Evolutionary conservation across 2,329 filamentous ascomycete species (phyloP), one percentile per base, ranked within the genome.

Genomic region (Lecanicillium sp.): DNA sequence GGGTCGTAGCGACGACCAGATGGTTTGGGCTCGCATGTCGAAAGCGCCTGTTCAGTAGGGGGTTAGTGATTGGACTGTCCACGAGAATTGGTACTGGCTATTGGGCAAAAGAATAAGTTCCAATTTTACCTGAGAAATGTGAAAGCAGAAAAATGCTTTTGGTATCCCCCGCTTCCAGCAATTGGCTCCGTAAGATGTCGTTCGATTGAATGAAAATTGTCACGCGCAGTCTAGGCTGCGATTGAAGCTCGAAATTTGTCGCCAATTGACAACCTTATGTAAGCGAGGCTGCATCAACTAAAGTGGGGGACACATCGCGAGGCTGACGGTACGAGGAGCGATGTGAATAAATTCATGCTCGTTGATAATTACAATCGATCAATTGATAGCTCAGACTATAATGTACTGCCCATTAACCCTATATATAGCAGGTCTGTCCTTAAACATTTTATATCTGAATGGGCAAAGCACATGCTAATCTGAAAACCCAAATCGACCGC

Each of bases 1-100:
- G 55, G 57, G 52, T 65, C 61, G 58, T 46, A 67, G 52, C 40
- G 60, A 60, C 49, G 62, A 57, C 55, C 61, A 60, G 23, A 67
- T 53, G 51, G 55, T 56, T 51, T 58, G 55, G 48, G 59, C 55
- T 55, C 56, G 66, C 66, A 68, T 68, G 10, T 26, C 45, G 21
- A 27, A 33, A 10, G 10, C 15, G 35, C 29, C 20, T 47, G 27
- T 26, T 19, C n/a, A 37, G 44, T 33, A 47, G 27, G 36, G 44
- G 44, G 26, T 46, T 26, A 47, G 36, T 10, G 42, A 26, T 33
- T n/a, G n/a, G n/a, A 2, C 5, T 17, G 27, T 39, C 27, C 20
- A 19, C 32, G 21, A 19, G 17, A n/a, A 29, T 21, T 37, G 24
- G 12, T 1, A 21, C 15, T 7, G 33, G 10, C 19, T 19, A 14